Percentiles rank a stretch among this genome's conserved stretches.
Evolutionary conservation across 2,329 filamentous ascomycete genomes (phyloP).

Genomic region (Didymella arachidicola): DNA sequence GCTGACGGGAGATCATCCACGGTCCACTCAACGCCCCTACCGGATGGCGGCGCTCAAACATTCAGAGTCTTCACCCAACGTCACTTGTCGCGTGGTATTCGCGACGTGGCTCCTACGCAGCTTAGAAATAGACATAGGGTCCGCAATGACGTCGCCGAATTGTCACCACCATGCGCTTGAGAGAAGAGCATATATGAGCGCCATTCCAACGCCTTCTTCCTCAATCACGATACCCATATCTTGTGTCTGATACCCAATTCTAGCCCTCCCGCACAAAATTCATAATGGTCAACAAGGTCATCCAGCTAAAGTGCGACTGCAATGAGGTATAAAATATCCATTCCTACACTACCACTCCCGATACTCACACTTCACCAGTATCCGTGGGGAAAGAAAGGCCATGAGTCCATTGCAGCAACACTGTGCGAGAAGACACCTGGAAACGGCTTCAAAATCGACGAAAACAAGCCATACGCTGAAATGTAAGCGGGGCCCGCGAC

Average conservation of each 20-base stretch:
- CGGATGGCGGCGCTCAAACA: slow-evolving; percentile 4
- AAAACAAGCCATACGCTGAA: slow-evolving; percentile 69
- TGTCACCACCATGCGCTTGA: slow-evolving; percentile 32
- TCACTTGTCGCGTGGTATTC: slow-evolving; percentile 10
- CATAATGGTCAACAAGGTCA: slow-evolving; percentile 59
- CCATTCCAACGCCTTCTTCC: background rate
- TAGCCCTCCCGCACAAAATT: background rate
- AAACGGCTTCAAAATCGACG: slow-evolving; percentile 68
- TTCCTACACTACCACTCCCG: too few species aligned
- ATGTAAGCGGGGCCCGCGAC: slow-evolving; percentile 46
- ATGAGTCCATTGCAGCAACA: slow-evolving; percentile 69
- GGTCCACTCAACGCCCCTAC: slow-evolving; percentile 7
- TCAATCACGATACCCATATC: background rate
- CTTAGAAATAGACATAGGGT: slow-evolving; percentile 27
- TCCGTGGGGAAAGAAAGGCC: slow-evolving; percentile 74
- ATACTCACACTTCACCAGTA: slow-evolving; percentile 56
- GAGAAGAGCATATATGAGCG: slow-evolving; percentile 10
- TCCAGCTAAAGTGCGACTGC: slow-evolving; percentile 63
- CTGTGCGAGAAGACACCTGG: slow-evolving; percentile 72
- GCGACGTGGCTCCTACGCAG: slow-evolving; percentile 6
- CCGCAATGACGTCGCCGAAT: slow-evolving; percentile 43
- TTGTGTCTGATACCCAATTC: background rate
- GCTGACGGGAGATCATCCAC: slow-evolving; percentile 12
- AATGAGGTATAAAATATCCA: slow-evolving; percentile 47
- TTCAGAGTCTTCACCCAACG: slow-evolving; percentile 18